Evolutionary conservation across 176 grass and related monocot species (phyloP).

Genomic region (Dactylis glomerata): DNA sequence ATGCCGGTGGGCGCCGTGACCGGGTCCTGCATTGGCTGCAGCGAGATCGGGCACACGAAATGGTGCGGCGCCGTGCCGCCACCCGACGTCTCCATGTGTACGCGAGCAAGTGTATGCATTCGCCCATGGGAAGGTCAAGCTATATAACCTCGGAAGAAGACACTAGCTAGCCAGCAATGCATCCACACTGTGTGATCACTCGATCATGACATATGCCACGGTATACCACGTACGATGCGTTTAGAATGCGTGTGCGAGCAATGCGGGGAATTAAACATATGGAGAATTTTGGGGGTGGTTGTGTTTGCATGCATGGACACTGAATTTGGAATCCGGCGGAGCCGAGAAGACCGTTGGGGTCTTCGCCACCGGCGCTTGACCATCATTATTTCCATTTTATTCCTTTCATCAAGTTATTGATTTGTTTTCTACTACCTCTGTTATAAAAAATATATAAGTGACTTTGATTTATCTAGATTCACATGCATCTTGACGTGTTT

Average conservation of each 20-base stretch:
- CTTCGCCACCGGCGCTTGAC: background rate
- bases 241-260: background rate
- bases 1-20: slow-evolving; percentile 61
- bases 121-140: background rate
- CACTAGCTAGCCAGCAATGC: background rate
- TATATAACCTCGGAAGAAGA: background rate
- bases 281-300: background rate
- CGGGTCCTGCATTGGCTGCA: slow-evolving; percentile 55
- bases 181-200: background rate
- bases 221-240: background rate
- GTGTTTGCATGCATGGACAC: background rate
- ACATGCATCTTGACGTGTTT: too few relatives aligned
- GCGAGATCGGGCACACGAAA: slow-evolving; percentile 58
- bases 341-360: background rate
- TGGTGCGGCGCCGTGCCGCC: slow-evolving; percentile 33
- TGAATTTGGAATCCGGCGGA: background rate
- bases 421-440: background rate
- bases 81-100: slow-evolving; percentile 16
- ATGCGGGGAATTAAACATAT: background rate
- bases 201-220: background rate
- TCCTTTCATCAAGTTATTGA: background rate
- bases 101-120: background rate
- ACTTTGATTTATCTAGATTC: too few relatives aligned
- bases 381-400: background rate
- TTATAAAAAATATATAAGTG: too few relatives aligned